Evolutionary conservation across 2,329 filamentous ascomycete species (phyloP).

Genomic region (Colletotrichum trifolii): DNA sequence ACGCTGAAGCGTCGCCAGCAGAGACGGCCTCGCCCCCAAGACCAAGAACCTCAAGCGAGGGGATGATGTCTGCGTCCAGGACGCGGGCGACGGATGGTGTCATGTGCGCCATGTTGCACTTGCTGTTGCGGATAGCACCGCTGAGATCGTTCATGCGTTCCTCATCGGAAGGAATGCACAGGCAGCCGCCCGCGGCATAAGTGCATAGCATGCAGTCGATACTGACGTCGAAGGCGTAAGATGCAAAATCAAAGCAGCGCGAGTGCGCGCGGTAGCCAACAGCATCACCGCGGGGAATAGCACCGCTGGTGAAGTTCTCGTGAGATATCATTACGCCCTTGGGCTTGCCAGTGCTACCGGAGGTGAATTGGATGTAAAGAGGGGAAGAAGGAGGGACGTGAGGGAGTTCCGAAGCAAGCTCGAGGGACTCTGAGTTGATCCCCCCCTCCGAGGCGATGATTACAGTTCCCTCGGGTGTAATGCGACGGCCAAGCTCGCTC

Average conservation of each 20-base stretch:
- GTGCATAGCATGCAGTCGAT: constrained; percentile 67
- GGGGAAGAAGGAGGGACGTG: constrained; percentile 54
- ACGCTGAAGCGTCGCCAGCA: constrained; percentile 58
- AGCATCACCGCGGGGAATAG: constrained; percentile 53
- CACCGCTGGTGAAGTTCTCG: constrained; percentile 58
- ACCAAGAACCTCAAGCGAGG: constrained; percentile 58
- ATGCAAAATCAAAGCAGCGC: constrained; percentile 59
- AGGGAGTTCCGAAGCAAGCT: constrained; percentile 42
- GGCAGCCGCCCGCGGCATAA: constrained; percentile 59
- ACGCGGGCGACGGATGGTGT: constrained; percentile 62
- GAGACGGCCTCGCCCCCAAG: constrained; percentile 66
- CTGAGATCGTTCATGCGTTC: constrained; percentile 63
- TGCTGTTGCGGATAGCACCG: constrained; percentile 55
- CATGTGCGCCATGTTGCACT: constrained; percentile 62
- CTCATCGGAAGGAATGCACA: constrained; percentile 66
- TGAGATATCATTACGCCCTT: constrained; percentile 70
- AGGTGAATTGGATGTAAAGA: constrained; percentile 72
- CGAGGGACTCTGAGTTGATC: constrained; percentile 23
- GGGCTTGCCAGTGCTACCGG: constrained; percentile 71
- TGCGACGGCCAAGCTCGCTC: constrained; percentile 49
- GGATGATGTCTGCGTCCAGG: constrained; percentile 57
- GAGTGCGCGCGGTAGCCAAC: constrained; percentile 56
- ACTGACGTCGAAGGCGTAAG: constrained; percentile 66
- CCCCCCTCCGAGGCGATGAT: constrained; percentile 45
- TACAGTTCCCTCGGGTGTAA: constrained; percentile 48